These are phyloP conservation scores for Prunus fruticosa DNA, from an alignment of 306 rosid genomes.

Conservation along the genomic window DNA sequence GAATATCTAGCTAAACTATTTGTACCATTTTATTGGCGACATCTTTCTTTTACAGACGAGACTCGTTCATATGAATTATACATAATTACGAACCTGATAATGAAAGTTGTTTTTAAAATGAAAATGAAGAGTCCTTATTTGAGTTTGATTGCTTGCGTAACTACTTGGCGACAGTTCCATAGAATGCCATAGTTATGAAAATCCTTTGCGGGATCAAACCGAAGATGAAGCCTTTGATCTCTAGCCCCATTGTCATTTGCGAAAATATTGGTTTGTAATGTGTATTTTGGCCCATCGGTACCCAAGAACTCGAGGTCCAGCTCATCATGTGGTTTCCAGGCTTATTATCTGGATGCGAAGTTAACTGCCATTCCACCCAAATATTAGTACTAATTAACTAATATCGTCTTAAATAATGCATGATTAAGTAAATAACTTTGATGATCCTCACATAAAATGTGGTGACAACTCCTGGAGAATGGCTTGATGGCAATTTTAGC, in stretches of 20 bases:
- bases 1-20: no score
- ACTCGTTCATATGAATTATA: no score
- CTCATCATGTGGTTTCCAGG: slow-evolving; percentile 16
- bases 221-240: slow-evolving; percentile 21
- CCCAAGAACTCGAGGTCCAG: slow-evolving; percentile 29
- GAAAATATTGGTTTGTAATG: slow-evolving; percentile 20
- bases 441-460: slow-evolving; percentile 32
- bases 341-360: not conserved
- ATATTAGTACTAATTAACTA: not conserved
- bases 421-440: not conserved
- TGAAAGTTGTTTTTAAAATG: no score
- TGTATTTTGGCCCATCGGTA: not conserved
- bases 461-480: slow-evolving; percentile 37
- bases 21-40: no score
- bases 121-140: no score
- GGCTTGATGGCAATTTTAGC: slow-evolving; percentile 32
- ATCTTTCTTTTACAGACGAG: no score
- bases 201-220: slow-evolving; percentile 26
- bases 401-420: no score
- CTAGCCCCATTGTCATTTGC: slow-evolving; percentile 18
- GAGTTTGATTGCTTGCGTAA: no score
- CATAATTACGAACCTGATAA: no score
- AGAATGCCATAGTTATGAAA: no score
- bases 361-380: not conserved
- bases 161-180: no score